phyloP scores from a whole-genome alignment of 1,139 yeast genomes.

The Magnusiomyces clavatus region DNA sequence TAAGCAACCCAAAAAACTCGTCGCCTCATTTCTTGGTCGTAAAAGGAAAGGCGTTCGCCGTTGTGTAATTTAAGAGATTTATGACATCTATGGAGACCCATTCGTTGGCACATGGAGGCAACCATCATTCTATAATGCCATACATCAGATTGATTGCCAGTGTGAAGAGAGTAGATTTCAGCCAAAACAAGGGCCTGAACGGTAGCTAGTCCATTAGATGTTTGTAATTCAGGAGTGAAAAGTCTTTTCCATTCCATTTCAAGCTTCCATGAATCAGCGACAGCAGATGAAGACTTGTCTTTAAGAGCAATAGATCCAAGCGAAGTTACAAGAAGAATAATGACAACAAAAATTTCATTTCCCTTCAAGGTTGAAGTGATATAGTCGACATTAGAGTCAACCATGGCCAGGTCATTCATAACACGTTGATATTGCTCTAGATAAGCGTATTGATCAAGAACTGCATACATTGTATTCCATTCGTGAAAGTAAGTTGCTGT shows the following conservation, averaged over 20 bases:
- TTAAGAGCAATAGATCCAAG: constrained; percentile 25
- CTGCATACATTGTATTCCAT: constrained; percentile 69
- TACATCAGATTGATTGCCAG: constrained; percentile 66
- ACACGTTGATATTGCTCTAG: constrained; percentile 49
- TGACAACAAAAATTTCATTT: constrained; percentile 33
- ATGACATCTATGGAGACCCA: constrained; percentile 81
- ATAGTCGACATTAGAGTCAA: constrained; percentile 12
- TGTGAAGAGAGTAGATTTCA: constrained; percentile 60
- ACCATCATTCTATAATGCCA: constrained; percentile 71
- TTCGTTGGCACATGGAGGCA: constrained; percentile 77
- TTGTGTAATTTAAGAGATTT: constrained; percentile 68
- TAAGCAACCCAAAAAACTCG: constrained; percentile 80
- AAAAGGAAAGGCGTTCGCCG: constrained; percentile 34
- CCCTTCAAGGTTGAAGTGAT: constrained; percentile 16
- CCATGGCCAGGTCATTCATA: constrained; percentile 17
- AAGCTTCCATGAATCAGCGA: constrained; percentile 30
- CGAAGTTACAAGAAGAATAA: constrained; percentile 41
- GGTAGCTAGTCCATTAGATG: constrained; percentile 57
- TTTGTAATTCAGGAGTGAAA: constrained; percentile 43
- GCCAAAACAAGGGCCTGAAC: constrained; percentile 65
- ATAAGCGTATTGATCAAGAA: constrained; percentile 59
- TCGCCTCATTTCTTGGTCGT: constrained; percentile 75
- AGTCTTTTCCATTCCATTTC: constrained; percentile 35
- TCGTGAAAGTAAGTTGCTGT: constrained; percentile 54
- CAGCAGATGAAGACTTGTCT: constrained; percentile 13